These are phyloP conservation scores for Lotmaria passim DNA, from an alignment of 208 protist species.

Conservation along the genomic window DNA sequence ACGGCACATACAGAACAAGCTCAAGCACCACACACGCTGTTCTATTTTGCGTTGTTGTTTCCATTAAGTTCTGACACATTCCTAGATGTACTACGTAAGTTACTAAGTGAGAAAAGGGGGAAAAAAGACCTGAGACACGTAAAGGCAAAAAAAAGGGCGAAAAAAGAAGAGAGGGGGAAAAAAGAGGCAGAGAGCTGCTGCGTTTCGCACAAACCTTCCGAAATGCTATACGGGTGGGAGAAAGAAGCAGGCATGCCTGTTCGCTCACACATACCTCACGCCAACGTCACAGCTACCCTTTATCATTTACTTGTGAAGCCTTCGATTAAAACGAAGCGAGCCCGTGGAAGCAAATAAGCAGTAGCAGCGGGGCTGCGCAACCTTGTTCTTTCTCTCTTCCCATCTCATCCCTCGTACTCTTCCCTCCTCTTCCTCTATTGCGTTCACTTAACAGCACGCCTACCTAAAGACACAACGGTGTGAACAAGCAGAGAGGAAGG, in stretches of 20 bases:
- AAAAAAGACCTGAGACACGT: conserved; percentile 6
- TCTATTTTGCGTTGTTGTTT: too few species aligned
- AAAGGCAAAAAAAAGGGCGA: conserved; percentile 7
- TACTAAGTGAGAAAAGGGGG: conserved; percentile 15
- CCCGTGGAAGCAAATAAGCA: too few species aligned
- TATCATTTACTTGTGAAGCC: too few species aligned
- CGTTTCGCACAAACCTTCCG: too few species aligned
- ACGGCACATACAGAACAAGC: too few species aligned
- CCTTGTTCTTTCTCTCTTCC: too few species aligned
- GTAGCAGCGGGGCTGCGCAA: too few species aligned
- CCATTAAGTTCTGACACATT: neutral
- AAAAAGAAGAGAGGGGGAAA: neutral
- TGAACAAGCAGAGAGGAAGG: neutral
- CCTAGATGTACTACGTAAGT: conserved; percentile 8
- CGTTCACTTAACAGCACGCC: neutral
- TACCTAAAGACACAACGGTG: neutral
- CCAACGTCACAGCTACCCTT: too few species aligned
- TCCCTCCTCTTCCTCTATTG: neutral
- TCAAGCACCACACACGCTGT: too few species aligned
- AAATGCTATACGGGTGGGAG: too few species aligned
- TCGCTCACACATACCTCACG: too few species aligned
- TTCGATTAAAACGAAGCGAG: too few species aligned
- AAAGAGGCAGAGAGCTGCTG: neutral
- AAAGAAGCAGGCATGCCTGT: neutral
- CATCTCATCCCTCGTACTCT: neutral